Conservation (phyloP, 331 rosid species). For the Saraca asoca region DNA sequence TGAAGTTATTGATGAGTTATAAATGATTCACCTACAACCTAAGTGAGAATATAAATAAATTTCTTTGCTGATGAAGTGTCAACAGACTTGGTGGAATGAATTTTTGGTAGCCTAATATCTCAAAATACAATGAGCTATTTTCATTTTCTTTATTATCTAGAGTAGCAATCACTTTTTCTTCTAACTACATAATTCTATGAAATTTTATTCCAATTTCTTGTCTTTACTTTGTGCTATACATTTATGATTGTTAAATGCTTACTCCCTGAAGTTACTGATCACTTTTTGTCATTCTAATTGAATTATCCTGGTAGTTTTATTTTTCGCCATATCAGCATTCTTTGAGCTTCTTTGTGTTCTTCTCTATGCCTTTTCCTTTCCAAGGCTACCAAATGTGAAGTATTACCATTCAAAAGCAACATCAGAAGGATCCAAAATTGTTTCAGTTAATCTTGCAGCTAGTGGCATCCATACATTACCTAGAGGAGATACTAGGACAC, state of each 20-base stretch:
- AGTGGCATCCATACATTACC: constrained; percentile 66
- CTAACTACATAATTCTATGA: neutral
- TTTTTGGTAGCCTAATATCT: neutral
- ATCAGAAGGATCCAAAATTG: constrained; percentile 88
- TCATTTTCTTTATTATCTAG: neutral
- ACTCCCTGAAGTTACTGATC: neutral
- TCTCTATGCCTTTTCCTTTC: constrained; percentile 73
- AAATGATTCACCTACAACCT: neutral
- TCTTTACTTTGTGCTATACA: neutral
- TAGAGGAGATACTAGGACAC: constrained; percentile 79
- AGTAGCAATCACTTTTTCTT: constrained; percentile 5
- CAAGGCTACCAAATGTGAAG: constrained; percentile 78
- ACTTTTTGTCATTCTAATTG: constrained; percentile 5
- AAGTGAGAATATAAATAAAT: neutral
- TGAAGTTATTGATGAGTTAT: constrained; percentile 17
- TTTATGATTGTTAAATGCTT: constrained; percentile 4
- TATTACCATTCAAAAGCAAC: constrained; percentile 85
- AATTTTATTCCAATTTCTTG: neutral
- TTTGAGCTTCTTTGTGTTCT: constrained; percentile 78
- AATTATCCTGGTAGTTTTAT: constrained; percentile 73
- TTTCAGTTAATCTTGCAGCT: constrained; percentile 88
- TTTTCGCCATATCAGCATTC: constrained; percentile 70
- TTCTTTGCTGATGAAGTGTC: neutral
- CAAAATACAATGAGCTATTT: neutral
- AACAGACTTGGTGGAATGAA: neutral